phyloP scores from a whole-genome alignment of 176 grass and related monocot genomes.

The bread wheat (Triticum aestivum) region IWGSC_CS_RefSeq_v2.1 NC_057813.1:375279701-375280200 shows the following conservation, averaged over 20 bases:
- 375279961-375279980: slow-evolving; percentile 78
- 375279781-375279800: neutral
- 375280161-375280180: neutral
- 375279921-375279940: neutral
- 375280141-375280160: neutral
- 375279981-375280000: slow-evolving; percentile 95
- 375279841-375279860: slow-evolving; percentile 30
- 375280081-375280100: neutral
- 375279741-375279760: slow-evolving; percentile 13
- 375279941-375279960: slow-evolving; percentile 4
- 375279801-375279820: slow-evolving; percentile 41
- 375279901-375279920: slow-evolving; percentile 28
- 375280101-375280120: neutral
- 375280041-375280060: slow-evolving; percentile 11
- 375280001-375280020: slow-evolving; percentile 75
- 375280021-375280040: slow-evolving; percentile 96
- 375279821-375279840: slow-evolving; percentile 32
- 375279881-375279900: slow-evolving; percentile 39
- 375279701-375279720: slow-evolving; percentile 34
- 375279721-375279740: slow-evolving; percentile 39
- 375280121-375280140: neutral
- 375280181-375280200: neutral
- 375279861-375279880: slow-evolving; percentile 58
- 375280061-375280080: neutral
- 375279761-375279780: neutral